These are phyloP conservation scores for Sparassis latifolia DNA, from an alignment of 1,284 basidiomycete species.

Conservation along the genomic window DNA sequence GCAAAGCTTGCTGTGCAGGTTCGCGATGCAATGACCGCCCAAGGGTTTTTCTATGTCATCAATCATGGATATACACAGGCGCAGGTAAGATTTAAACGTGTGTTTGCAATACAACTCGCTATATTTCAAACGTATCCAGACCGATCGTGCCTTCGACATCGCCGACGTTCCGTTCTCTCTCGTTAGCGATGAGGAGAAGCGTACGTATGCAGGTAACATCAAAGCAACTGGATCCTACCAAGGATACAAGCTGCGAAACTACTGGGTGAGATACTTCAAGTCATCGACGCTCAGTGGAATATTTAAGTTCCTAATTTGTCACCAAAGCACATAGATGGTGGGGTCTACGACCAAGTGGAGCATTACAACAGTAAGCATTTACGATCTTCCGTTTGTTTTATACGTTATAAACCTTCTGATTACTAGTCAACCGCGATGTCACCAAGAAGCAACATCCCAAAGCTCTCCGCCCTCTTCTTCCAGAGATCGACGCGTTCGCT, in stretches of 20 bases:
- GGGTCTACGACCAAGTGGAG: slow-evolving; percentile 53
- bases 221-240: slow-evolving; percentile 46
- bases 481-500: slow-evolving; percentile 49
- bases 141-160: slow-evolving; percentile 13
- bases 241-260: slow-evolving; percentile 52
- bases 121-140: slow-evolving; percentile 23
- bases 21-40: slow-evolving; percentile 48
- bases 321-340: slow-evolving; percentile 44
- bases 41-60: slow-evolving; percentile 57
- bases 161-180: slow-evolving; percentile 32
- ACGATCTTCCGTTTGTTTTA: neutral
- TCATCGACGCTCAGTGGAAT: neutral
- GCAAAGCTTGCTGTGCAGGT: slow-evolving; percentile 40
- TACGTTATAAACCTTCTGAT: neutral
- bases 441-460: slow-evolving; percentile 39
- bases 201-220: slow-evolving; percentile 37
- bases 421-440: slow-evolving; percentile 41
- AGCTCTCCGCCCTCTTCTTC: slow-evolving; percentile 43
- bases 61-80: slow-evolving; percentile 46
- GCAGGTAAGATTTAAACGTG: slow-evolving; percentile 30
- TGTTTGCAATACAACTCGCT: neutral
- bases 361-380: slow-evolving; percentile 43
- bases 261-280: slow-evolving; percentile 48
- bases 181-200: slow-evolving; percentile 52
- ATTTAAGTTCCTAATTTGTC: neutral